These are phyloP conservation scores for Ceratocystis harringtonii DNA, from an alignment of 2,329 filamentous ascomycete genomes.

Conservation along the genomic window DNA sequence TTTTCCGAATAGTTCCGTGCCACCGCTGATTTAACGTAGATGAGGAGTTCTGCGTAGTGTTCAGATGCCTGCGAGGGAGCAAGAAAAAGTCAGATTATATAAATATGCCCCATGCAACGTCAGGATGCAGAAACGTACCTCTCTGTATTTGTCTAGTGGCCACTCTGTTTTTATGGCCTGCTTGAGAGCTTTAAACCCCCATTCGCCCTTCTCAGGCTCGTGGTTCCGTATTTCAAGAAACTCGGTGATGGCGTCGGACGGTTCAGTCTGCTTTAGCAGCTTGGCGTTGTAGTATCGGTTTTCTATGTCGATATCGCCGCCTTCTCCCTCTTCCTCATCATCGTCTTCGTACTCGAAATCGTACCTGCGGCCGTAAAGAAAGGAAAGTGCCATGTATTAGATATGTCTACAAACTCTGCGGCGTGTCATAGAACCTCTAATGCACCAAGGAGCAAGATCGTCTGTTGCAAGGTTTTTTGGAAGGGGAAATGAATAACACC, in stretches of 20 bases:
- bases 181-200: slow-evolving; percentile 97
- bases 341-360: slow-evolving; percentile 96
- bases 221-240: slow-evolving; percentile 77
- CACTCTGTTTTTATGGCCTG: slow-evolving; percentile 97
- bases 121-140: slow-evolving; percentile 35
- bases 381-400: slow-evolving; percentile 11
- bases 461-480: not conserved
- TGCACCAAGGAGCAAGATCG: not conserved
- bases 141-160: slow-evolving; percentile 71
- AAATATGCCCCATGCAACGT: not conserved
- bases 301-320: slow-evolving; percentile 84
- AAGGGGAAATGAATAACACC: slow-evolving; percentile 13
- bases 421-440: not conserved
- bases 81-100: not conserved
- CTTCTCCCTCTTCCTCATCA: slow-evolving; percentile 75
- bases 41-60: slow-evolving; percentile 88
- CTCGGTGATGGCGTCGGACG: slow-evolving; percentile 77
- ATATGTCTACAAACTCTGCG: not conserved
- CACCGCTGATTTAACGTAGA: slow-evolving; percentile 91
- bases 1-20: slow-evolving; percentile 98
- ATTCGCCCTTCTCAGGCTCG: slow-evolving; percentile 87
- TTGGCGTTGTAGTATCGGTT: slow-evolving; percentile 99
- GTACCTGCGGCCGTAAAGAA: slow-evolving; percentile 36
- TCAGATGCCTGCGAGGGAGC: slow-evolving; percentile 57
- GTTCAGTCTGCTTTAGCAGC: slow-evolving; percentile 77